These are phyloP conservation scores for Talaromyces funiculosus DNA, from an alignment of 2,329 filamentous ascomycete species.

Conservation along the genomic window DNA sequence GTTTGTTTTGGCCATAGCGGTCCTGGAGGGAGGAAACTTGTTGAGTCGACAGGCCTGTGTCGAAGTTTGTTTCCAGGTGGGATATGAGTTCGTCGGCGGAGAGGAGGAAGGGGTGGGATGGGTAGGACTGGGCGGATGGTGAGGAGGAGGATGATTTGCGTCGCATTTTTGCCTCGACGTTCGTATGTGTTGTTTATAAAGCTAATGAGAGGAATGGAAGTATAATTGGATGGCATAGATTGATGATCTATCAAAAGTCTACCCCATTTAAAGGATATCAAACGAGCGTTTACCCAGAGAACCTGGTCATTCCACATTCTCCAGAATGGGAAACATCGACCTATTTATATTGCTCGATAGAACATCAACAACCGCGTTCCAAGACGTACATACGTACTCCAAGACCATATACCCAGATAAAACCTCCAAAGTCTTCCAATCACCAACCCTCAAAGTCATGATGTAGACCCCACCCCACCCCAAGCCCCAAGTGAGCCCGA, in stretches of 20 bases:
- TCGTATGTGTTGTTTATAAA: neutral
- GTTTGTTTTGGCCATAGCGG: conserved; percentile 48
- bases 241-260: neutral
- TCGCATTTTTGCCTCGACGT: conserved; percentile 2
- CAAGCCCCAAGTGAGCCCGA: neutral
- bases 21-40: conserved; percentile 42
- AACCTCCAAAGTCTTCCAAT: neutral
- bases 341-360: neutral
- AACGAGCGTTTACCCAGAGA: neutral
- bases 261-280: neutral
- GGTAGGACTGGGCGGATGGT: neutral
- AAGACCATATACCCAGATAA: neutral
- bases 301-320: neutral
- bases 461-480: neutral
- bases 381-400: neutral
- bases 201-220: neutral
- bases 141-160: conserved; percentile 1
- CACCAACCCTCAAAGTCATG: neutral
- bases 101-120: conserved; percentile 29
- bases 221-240: neutral
- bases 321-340: neutral
- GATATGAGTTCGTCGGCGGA: conserved; percentile 35
- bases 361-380: neutral
- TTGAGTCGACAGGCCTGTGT: conserved; percentile 42
- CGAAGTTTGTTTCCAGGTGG: conserved; percentile 43